Base-by-base conservation (phyloP, 106 monocot species). In the Dactylorhiza incarnata region DNA sequence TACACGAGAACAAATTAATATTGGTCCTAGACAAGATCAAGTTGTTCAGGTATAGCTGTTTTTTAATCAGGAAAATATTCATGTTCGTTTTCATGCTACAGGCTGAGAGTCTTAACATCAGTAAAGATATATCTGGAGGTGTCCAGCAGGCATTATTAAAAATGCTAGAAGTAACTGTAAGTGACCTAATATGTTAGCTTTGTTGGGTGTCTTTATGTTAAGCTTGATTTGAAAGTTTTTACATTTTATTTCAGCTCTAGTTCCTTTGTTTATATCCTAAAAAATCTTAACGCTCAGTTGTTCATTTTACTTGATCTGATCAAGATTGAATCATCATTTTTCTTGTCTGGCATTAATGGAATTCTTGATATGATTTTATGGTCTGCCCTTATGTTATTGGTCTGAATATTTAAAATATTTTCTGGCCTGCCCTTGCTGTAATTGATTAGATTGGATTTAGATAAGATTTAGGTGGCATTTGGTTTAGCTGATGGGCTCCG, bases 151-250 rank as follows among this genome's bases (percentile, higher is more conserved):
- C 96, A 74, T 79, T 96, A 68, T 75, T 96, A 54, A 96, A 96
- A 82, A 96, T 96, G 82, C 82, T 96, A 46, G 96, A 96, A 87
- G 96, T 93, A 90, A 93, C 93, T 22, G 96, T 96, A 83, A 90
- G 96, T 91, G 23, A 49, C 59, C 50, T 65, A 50, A 48, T 73
- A 17, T 47, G 7, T 72, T 17, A 10, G 8, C 17, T 70, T 65
- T 48, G 9, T 72, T 69, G 8, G 7, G 14, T 2, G 19, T 23
- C 12, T 65, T 65, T 65, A 5, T 9, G 26, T 65, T 65, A 25
- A 11, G 26, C 12, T 29, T 65, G 7, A 69, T 69, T 69, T 69
- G 17, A 69, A 45, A 0, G 17, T 69, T 69, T 37, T 65, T 25
- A 65, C 65, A 65, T 25, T 65, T 37, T 65, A 26, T 7, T 19